A percentile compares a stretch with the other conserved stretches of the same genome.
phyloP scores from a whole-genome alignment of 2,329 filamentous ascomycete genomes.

The Phyllosticta citrichinensis region DNA sequence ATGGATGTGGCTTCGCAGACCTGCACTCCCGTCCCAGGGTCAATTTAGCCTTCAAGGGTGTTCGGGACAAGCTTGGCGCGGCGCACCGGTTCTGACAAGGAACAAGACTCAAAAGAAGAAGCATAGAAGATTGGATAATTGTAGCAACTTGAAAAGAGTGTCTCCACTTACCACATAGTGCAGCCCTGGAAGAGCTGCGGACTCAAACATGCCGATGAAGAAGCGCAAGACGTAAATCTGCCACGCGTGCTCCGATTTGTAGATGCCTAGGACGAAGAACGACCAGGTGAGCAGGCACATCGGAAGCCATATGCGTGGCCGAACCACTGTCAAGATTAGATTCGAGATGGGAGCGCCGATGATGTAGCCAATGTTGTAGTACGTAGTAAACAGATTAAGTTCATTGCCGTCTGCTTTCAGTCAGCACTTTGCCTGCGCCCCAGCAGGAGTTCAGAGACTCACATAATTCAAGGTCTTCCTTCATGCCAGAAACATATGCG shows the following conservation, averaged over 20 bases:
- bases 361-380: slow-evolving; percentile 11
- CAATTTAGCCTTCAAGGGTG: background rate
- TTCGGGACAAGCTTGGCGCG: background rate
- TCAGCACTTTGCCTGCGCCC: background rate
- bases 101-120: background rate
- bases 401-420: slow-evolving; percentile 8
- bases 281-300: slow-evolving; percentile 4
- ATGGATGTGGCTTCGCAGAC: background rate
- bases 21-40: background rate
- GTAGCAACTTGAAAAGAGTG: background rate
- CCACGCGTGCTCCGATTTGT: background rate
- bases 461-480: slow-evolving; percentile 19
- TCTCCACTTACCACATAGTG: background rate
- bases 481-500: slow-evolving; percentile 21
- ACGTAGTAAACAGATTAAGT: slow-evolving; percentile 10
- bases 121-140: background rate
- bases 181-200: slow-evolving; percentile 3
- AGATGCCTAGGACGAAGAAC: slow-evolving; percentile 3
- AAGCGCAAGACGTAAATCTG: slow-evolving; percentile 9
- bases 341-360: slow-evolving; percentile 4
- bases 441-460: background rate
- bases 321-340: background rate
- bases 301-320: slow-evolving; percentile 4
- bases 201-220: slow-evolving; percentile 10
- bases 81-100: background rate